A percentile compares a stretch with the other conserved stretches of the same genome.
phyloP scores from a whole-genome alignment of 2,329 filamentous ascomycete species.

The Fusarium cyanostomum region DNA sequence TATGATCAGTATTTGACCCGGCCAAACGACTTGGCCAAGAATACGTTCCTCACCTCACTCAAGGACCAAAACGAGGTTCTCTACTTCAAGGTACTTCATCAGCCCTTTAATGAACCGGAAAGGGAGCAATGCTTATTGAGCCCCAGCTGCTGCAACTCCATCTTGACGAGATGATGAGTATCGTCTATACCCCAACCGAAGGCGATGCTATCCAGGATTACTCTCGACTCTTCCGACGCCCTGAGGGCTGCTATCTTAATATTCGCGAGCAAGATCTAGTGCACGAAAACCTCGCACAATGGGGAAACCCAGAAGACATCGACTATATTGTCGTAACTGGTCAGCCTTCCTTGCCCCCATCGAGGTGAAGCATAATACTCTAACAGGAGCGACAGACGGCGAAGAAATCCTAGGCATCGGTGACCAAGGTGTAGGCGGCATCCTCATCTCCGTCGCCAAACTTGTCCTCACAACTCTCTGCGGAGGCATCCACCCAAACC shows the following conservation, averaged over 20 bases:
- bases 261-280: constrained; percentile 74
- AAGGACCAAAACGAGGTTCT: constrained; percentile 87
- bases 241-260: constrained; percentile 84
- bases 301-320: constrained; percentile 76
- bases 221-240: constrained; percentile 78
- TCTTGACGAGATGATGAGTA: constrained; percentile 85
- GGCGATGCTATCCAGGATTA: constrained; percentile 89
- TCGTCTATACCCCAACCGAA: constrained; percentile 94
- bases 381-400: constrained; percentile 52
- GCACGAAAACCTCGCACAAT: constrained; percentile 72
- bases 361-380: not conserved
- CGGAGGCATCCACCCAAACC: constrained; percentile 83
- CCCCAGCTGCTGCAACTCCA: constrained; percentile 76
- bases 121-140: no score
- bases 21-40: constrained; percentile 76
- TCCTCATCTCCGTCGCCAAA: constrained; percentile 87
- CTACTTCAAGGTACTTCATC: constrained; percentile 70
- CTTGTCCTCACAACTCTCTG: constrained; percentile 84
- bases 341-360: constrained; percentile 40
- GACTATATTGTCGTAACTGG: constrained; percentile 91
- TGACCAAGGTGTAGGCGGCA: constrained; percentile 86
- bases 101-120: no score
- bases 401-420: constrained; percentile 87
- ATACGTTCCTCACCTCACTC: constrained; percentile 86
- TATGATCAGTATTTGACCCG: constrained; percentile 80